Conservation (phyloP, 768 basidiomycete genomes). For the Rickenella mellea region DNA sequence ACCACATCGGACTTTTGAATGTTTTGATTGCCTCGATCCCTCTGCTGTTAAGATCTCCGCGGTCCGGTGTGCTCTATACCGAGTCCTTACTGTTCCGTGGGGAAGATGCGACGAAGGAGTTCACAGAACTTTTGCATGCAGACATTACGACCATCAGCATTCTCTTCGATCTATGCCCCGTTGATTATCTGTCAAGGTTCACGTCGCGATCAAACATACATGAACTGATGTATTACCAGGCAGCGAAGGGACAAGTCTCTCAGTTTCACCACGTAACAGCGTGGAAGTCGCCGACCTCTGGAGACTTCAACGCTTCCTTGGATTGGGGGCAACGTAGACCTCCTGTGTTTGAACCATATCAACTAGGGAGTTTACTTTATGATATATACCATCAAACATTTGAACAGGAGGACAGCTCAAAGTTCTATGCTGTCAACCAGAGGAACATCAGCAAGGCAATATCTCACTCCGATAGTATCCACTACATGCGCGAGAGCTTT, state of each 20-base stretch:
- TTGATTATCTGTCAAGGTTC: conserved; percentile 29
- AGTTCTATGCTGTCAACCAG: conserved; percentile 4
- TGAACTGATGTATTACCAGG: conserved; percentile 19
- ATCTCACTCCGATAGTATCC: conserved; percentile 18
- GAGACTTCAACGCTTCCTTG: conserved; percentile 9
- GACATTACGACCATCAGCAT: conserved; percentile 22
- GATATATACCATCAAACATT: conserved; percentile 37
- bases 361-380: conserved; percentile 30
- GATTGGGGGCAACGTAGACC: neutral
- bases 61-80: conserved; percentile 19
- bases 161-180: conserved; percentile 32
- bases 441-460: conserved; percentile 7
- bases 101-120: conserved; percentile 5
- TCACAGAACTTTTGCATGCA: conserved; percentile 18
- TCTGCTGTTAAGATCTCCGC: conserved; percentile 15
- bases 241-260: neutral
- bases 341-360: conserved; percentile 19
- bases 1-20: conserved; percentile 21
- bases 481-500: conserved; percentile 42
- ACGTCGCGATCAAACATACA: conserved; percentile 30
- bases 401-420: conserved; percentile 23
- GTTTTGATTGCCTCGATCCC: conserved; percentile 14
- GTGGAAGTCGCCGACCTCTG: conserved; percentile 25
- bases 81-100: conserved; percentile 15
- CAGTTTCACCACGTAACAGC: conserved; percentile 29